Conservation (phyloP, 805 yeast genomes). For the Saturnispora serradocipensis region DNA sequence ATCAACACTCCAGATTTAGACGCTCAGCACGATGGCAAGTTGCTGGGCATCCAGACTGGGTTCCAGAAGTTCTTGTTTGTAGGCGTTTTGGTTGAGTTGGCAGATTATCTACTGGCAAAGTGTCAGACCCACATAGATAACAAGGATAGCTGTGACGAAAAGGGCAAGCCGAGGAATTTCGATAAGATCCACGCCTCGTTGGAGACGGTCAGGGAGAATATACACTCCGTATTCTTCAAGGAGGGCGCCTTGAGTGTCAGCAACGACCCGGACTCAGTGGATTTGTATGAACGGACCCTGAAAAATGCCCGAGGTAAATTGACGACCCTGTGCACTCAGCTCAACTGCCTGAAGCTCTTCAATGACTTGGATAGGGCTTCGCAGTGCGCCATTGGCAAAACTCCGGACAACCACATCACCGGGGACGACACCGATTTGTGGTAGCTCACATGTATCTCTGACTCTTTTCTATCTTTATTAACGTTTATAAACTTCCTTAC, state of each 20-base stretch:
- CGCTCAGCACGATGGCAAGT: constrained; percentile 69
- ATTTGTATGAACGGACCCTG: constrained; percentile 19
- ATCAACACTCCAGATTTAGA: constrained; percentile 46
- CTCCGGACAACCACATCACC: constrained; percentile 18
- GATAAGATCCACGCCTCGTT: constrained; percentile 2
- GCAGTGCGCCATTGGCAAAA: constrained; percentile 18
- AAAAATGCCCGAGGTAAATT: constrained; percentile 22
- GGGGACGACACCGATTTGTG: constrained; percentile 24
- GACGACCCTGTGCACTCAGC: constrained; percentile 19
- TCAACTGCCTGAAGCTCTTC: constrained; percentile 19
- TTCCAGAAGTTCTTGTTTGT: constrained; percentile 59
- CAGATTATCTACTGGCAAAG: constrained; percentile 16
- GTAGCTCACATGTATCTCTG: constrained; percentile 11
- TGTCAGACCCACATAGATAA: background rate
- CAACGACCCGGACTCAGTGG: constrained; percentile 24
- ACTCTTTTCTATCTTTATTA: constrained; percentile 11
- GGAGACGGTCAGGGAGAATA: constrained; percentile 13
- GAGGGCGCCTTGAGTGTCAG: constrained; percentile 15
- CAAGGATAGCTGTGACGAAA: background rate
- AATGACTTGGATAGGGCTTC: constrained; percentile 17
- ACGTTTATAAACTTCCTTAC: background rate
- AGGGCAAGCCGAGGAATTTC: constrained; percentile 14
- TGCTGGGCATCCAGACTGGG: constrained; percentile 74
- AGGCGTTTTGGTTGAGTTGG: constrained; percentile 57
- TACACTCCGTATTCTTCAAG: constrained; percentile 17